Percentiles rank a stretch among this genome's conserved stretches.
Conservation (phyloP, 176 grass and related monocot species). For the Aegilops longissima region DNA sequence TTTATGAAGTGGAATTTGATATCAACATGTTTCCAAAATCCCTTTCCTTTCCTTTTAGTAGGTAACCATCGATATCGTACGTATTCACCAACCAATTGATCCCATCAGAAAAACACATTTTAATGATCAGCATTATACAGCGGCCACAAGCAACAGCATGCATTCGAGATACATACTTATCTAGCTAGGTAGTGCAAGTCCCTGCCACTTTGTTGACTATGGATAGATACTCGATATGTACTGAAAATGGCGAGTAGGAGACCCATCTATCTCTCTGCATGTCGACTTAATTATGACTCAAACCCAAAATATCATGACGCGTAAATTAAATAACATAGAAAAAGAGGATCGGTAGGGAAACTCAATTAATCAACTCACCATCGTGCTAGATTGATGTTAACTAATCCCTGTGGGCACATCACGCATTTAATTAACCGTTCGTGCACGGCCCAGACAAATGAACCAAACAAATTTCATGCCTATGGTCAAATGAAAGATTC, state of each 20-base stretch:
- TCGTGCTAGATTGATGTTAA: too few species aligned
- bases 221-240: neutral
- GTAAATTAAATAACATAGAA: neutral
- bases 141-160: neutral
- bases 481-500: neutral
- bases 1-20: too few species aligned
- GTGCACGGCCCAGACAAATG: neutral
- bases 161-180: neutral
- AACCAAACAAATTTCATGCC: neutral
- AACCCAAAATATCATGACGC: neutral
- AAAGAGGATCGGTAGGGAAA: neutral
- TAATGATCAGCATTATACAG: neutral
- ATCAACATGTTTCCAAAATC: too few species aligned
- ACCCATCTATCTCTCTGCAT: neutral
- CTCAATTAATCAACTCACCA: too few species aligned
- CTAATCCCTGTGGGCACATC: too few species aligned
- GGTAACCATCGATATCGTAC: too few species aligned
- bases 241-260: too few species aligned
- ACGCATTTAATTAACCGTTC: too few species aligned
- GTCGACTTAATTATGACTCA: neutral
- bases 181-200: neutral
- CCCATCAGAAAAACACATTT: neutral
- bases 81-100: neutral
- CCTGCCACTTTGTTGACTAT: neutral
- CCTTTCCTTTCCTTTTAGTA: too few species aligned